A percentile compares a stretch with the other conserved stretches of the same genome.
phyloP scores from a whole-genome alignment of 2,329 filamentous ascomycete genomes.

The Acrocalymma vagum region DNA sequence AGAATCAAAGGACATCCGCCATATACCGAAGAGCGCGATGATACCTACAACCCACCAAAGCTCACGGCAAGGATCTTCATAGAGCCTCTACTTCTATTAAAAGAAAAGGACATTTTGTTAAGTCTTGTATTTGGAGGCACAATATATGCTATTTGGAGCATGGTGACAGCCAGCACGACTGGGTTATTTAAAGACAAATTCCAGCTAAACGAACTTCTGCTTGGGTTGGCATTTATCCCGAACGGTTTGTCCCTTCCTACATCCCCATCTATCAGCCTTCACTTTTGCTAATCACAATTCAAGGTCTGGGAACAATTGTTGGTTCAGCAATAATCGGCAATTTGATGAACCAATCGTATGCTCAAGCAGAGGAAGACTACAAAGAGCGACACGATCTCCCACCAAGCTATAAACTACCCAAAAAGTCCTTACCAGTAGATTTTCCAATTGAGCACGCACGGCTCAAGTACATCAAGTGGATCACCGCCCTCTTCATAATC shows the following conservation, averaged over 20 bases:
- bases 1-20: conserved; percentile 7
- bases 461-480: conserved; percentile 49
- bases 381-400: conserved; percentile 39
- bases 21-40: conserved; percentile 3
- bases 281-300: background rate
- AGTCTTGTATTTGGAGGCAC: conserved; percentile 55
- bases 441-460: conserved; percentile 53
- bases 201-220: conserved; percentile 47
- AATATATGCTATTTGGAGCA: conserved; percentile 59
- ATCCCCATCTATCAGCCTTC: background rate
- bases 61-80: conserved; percentile 47
- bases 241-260: conserved; percentile 43
- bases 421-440: conserved; percentile 31
- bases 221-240: conserved; percentile 53
- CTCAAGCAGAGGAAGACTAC: conserved; percentile 43
- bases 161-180: conserved; percentile 57
- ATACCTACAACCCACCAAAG: conserved; percentile 17
- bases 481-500: conserved; percentile 47
- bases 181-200: conserved; percentile 51
- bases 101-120: conserved; percentile 57
- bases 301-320: conserved; percentile 50
- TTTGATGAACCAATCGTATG: conserved; percentile 53
- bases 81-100: conserved; percentile 51
- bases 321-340: conserved; percentile 53
- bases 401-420: conserved; percentile 24